Percentiles rank a stretch among this genome's conserved stretches.
Evolutionary conservation across 2,329 filamentous ascomycete species (phyloP).

Genomic region (Pseudogymnoascus sp.): DNA sequence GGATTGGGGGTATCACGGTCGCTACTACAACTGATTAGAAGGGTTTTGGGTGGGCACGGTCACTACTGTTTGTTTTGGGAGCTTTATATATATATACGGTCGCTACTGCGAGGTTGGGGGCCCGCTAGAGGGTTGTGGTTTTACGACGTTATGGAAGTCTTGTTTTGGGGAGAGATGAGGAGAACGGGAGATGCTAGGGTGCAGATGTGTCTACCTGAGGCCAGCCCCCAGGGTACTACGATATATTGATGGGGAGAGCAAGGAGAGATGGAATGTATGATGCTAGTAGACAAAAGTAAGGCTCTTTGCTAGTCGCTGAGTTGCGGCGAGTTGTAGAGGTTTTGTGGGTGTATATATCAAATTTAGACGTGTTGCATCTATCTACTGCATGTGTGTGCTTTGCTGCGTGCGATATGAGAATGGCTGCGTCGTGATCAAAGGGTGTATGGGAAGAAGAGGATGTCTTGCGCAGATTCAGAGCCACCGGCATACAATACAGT

Average conservation of each 20-base stretch:
- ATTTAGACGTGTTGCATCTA: neutral
- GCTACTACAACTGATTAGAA: neutral
- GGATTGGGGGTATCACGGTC: neutral
- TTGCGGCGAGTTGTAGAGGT: neutral
- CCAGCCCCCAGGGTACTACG: neutral
- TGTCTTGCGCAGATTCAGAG: neutral
- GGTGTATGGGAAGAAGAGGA: neutral
- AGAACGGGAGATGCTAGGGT: neutral
- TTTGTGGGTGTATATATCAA: neutral
- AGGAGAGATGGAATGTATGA: neutral
- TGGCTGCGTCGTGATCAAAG: neutral
- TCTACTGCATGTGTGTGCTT: neutral
- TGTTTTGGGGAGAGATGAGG: neutral
- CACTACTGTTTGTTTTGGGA: neutral
- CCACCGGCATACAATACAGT: neutral
- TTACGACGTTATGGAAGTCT: neutral
- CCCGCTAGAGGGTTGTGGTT: neutral
- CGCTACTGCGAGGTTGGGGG: neutral
- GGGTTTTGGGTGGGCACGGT: neutral
- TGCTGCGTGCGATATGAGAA: neutral
- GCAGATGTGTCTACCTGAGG: neutral
- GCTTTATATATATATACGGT: neutral
- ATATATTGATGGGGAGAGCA: neutral
- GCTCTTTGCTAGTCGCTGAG: neutral
- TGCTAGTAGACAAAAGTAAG: constrained; percentile 4